These are phyloP conservation scores for Coemansia sp. DNA, from an alignment of 192 early-diverging fungal genomes.

Conservation along the genomic window DNA sequence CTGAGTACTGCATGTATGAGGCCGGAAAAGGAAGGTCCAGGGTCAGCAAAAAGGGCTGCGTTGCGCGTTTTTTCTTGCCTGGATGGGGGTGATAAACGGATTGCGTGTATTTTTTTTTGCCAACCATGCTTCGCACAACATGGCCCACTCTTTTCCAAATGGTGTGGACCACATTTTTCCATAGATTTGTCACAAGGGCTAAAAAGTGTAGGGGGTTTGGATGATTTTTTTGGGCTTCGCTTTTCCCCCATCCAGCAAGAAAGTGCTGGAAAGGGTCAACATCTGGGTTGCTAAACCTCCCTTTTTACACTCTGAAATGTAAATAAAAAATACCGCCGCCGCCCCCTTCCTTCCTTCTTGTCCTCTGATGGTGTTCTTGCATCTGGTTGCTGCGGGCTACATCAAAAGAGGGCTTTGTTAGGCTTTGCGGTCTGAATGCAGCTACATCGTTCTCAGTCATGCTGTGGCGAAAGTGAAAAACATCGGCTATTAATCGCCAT, in stretches of 20 bases:
- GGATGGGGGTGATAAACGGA: constrained; percentile 4
- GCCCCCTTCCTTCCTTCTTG: neutral
- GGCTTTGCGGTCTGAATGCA: neutral
- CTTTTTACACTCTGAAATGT: neutral
- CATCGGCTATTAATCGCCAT: neutral
- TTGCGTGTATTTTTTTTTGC: too few relatives aligned
- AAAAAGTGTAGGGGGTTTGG: too few relatives aligned
- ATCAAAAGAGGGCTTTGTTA: neutral
- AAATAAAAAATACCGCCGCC: neutral
- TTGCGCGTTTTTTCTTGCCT: neutral
- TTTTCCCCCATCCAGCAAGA: neutral
- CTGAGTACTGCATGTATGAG: neutral
- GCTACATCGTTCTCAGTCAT: neutral
- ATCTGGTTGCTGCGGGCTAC: neutral
- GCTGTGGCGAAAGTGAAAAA: neutral
- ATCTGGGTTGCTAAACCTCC: neutral
- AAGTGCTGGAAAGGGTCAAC: neutral
- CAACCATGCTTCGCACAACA: neutral
- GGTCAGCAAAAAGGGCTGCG: neutral
- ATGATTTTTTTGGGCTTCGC: neutral
- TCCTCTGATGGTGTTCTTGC: neutral
- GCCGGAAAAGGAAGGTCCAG: neutral
- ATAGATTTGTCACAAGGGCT: constrained; percentile 2
- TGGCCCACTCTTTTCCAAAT: neutral
- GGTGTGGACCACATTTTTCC: neutral